These are phyloP conservation scores for Phaseolus lunatus DNA, from an alignment of 306 rosid species.

Conservation along the genomic window DNA sequence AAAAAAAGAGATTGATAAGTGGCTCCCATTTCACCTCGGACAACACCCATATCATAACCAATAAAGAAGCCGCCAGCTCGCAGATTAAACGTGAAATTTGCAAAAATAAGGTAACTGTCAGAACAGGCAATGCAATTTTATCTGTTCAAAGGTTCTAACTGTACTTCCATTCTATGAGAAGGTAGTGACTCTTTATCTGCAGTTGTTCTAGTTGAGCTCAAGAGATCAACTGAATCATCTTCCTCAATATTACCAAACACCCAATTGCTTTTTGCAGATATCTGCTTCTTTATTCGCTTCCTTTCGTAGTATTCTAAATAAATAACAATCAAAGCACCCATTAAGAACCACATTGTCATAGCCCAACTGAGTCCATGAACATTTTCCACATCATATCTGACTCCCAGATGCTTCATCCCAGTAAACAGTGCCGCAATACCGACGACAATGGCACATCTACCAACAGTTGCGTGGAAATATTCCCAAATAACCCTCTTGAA, in stretches of 20 bases:
- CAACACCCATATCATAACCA: background rate
- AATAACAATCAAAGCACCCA: slow-evolving; percentile 44
- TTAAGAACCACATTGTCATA: slow-evolving; percentile 67
- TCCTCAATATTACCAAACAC: slow-evolving; percentile 67
- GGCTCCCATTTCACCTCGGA: slow-evolving; percentile 33
- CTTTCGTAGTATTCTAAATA: slow-evolving; percentile 61
- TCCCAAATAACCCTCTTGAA: slow-evolving; percentile 78
- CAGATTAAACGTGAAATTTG: slow-evolving; percentile 24
- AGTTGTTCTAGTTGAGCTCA: slow-evolving; percentile 55
- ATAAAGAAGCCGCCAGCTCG: slow-evolving; percentile 30
- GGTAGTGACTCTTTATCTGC: slow-evolving; percentile 58
- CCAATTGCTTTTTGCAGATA: slow-evolving; percentile 79
- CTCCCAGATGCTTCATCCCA: slow-evolving; percentile 91
- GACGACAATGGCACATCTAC: slow-evolving; percentile 70
- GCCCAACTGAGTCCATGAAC: slow-evolving; percentile 79
- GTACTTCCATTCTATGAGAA: slow-evolving; percentile 82
- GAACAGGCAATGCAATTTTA: slow-evolving; percentile 51
- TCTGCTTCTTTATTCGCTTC: slow-evolving; percentile 54
- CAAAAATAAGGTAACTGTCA: slow-evolving; percentile 31
- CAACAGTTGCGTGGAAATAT: slow-evolving; percentile 71
- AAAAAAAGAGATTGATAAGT: slow-evolving; percentile 16
- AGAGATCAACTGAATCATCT: slow-evolving; percentile 84
- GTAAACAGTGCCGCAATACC: slow-evolving; percentile 83
- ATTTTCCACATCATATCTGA: slow-evolving; percentile 72
- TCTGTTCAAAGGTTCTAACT: slow-evolving; percentile 82